Conservation (phyloP, 148 eudicot species). For the Chenopodium formosanum region DNA sequence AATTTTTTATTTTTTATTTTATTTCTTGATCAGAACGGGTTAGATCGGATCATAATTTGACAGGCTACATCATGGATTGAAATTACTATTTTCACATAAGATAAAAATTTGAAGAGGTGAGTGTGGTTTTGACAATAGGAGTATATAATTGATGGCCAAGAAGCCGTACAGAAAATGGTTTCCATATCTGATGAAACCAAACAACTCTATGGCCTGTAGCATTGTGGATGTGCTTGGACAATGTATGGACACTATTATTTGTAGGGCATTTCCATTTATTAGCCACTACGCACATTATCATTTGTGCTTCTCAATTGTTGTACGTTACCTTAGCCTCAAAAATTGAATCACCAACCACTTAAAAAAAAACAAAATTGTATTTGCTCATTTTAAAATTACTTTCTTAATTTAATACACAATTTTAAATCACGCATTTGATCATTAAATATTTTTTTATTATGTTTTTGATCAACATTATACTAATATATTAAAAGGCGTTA, state of each 20-base stretch:
- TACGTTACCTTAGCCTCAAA: not conserved
- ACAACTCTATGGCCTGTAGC: not conserved
- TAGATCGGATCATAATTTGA: not conserved
- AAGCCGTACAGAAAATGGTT: not conserved
- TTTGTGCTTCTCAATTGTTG: not conserved
- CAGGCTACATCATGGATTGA: not conserved
- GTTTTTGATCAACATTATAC: too few relatives aligned
- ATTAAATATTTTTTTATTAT: too few relatives aligned
- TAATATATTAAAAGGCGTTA: too few relatives aligned
- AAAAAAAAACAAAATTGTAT: too few relatives aligned
- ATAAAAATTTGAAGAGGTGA: not conserved
- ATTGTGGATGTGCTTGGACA: not conserved
- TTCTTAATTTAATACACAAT: too few relatives aligned
- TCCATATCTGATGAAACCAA: constrained; percentile 14
- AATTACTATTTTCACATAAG: not conserved
- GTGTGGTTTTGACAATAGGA: too few relatives aligned
- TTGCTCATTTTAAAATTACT: too few relatives aligned
- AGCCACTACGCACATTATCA: not conserved
- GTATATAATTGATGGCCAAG: not conserved
- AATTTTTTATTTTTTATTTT: too few relatives aligned
- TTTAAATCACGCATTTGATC: too few relatives aligned
- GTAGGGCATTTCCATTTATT: constrained; percentile 13
- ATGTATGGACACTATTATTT: not conserved
- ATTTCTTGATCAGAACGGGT: too few relatives aligned
- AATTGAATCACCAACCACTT: not conserved